Evolutionary conservation across 306 rosid species (phyloP).

Genomic region (Fagus crenata): DNA sequence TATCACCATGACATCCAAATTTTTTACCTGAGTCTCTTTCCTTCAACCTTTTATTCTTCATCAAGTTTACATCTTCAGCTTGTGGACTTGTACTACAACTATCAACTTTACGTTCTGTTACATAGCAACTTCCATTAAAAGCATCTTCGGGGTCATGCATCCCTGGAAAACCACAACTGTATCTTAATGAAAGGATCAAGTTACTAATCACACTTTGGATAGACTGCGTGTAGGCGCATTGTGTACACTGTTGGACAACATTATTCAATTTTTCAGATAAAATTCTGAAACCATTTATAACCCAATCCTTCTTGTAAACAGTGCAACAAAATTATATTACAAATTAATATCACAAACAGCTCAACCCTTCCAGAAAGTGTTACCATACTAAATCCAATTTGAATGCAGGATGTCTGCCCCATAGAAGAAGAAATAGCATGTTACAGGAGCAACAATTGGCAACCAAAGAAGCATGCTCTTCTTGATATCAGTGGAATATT

Average conservation of each 20-base stretch:
- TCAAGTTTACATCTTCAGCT: slow-evolving; percentile 35
- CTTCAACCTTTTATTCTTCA: slow-evolving; percentile 53
- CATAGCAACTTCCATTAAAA: slow-evolving; percentile 27
- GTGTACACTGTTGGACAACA: not conserved
- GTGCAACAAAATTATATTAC: not conserved
- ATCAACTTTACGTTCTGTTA: slow-evolving; percentile 25
- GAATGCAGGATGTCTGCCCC: not conserved
- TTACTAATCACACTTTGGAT: not conserved
- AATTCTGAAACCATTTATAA: not conserved
- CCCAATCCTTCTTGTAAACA: not conserved
- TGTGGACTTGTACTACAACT: slow-evolving; percentile 23
- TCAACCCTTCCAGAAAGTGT: not conserved
- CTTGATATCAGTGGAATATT: not conserved
- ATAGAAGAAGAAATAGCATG: not conserved
- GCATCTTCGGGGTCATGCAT: slow-evolving; percentile 39
- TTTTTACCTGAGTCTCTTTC: slow-evolving; percentile 44
- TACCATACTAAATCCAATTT: not conserved
- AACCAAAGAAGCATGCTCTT: not conserved
- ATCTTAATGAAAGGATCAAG: slow-evolving; percentile 4
- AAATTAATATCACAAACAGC: not conserved
- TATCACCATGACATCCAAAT: not conserved
- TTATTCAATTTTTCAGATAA: not conserved
- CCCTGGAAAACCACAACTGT: slow-evolving; percentile 43
- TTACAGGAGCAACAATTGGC: not conserved
- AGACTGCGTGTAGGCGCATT: not conserved